Percentiles rank a stretch among this genome's conserved stretches.
Conservation (phyloP, 75 land plant species). For the Pinus taeda region DNA sequence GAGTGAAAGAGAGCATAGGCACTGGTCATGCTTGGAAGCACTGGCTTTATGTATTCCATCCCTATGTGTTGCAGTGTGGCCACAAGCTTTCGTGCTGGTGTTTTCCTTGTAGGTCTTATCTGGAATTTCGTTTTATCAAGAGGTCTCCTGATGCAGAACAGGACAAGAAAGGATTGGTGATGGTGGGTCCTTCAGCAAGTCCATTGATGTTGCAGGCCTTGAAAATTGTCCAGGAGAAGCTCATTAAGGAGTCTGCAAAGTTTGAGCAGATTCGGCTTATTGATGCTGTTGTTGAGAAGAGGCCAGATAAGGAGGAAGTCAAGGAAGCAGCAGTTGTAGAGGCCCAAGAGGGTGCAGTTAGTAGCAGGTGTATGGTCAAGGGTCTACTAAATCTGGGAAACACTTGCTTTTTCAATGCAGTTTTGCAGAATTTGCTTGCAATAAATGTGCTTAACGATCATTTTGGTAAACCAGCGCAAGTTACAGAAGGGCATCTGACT, state of each 20-base stretch:
- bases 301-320: neutral
- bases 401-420: conserved; percentile 56
- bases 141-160: neutral
- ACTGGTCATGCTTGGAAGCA: conserved; percentile 30
- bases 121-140: conserved; percentile 9
- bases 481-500: conserved; percentile 31
- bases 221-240: conserved; percentile 24
- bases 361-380: conserved; percentile 19
- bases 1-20: neutral
- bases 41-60: conserved; percentile 15
- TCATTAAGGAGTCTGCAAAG: neutral
- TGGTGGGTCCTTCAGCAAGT: conserved; percentile 1
- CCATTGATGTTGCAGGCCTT: conserved; percentile 3
- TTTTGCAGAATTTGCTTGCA: conserved; percentile 47
- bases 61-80: conserved; percentile 32
- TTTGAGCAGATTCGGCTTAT: conserved; percentile 4
- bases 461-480: conserved; percentile 16
- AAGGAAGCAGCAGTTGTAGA: neutral
- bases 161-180: conserved; percentile 2
- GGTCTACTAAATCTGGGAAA: conserved; percentile 47
- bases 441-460: conserved; percentile 32
- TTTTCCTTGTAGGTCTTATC: conserved; percentile 18
- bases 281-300: neutral
- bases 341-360: conserved; percentile 1
- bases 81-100: conserved; percentile 34